phyloP scores from a whole-genome alignment of 164 flowering plant genomes.

The Cinnamomum chago region DNA sequence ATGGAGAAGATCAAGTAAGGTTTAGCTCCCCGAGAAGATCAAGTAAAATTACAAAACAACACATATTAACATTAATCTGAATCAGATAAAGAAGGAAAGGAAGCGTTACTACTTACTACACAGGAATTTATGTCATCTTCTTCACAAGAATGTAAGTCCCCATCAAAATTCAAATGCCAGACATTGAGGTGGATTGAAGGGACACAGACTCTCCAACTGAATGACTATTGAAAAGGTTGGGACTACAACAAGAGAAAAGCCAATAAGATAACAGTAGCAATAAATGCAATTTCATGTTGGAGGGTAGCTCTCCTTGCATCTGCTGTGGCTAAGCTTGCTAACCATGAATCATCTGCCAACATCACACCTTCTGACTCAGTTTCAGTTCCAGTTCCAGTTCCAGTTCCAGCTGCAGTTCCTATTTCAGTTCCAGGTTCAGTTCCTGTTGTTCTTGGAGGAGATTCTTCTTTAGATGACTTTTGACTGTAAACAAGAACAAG shows the following conservation, averaged over 20 bases:
- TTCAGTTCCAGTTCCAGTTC: conserved; percentile 2
- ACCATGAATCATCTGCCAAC: conserved; percentile 26
- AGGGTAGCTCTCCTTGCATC: conserved; percentile 23
- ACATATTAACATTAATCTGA: background rate
- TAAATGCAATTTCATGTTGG: conserved; percentile 8
- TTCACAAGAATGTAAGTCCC: background rate
- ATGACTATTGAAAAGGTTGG: background rate
- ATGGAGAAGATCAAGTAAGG: background rate
- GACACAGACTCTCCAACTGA: background rate
- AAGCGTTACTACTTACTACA: no score
- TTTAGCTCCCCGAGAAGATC: no score
- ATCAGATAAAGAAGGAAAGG: background rate
- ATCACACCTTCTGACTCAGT: conserved; percentile 12
- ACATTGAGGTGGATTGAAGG: background rate
- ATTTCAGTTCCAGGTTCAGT: background rate
- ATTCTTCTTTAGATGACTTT: conserved; percentile 40
- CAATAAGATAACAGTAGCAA: conserved; percentile 19
- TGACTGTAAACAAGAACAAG: conserved; percentile 25
- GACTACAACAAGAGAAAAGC: conserved; percentile 18
- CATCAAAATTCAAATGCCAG: background rate
- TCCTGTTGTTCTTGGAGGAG: conserved; percentile 6
- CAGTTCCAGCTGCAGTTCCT: conserved; percentile 8
- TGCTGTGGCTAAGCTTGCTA: conserved; percentile 33
- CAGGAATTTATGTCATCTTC: no score
- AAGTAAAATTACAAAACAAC: background rate